These are phyloP conservation scores for Euphorbia peplus DNA, from an alignment of 345 rosid genomes.

Conservation along the genomic window DNA sequence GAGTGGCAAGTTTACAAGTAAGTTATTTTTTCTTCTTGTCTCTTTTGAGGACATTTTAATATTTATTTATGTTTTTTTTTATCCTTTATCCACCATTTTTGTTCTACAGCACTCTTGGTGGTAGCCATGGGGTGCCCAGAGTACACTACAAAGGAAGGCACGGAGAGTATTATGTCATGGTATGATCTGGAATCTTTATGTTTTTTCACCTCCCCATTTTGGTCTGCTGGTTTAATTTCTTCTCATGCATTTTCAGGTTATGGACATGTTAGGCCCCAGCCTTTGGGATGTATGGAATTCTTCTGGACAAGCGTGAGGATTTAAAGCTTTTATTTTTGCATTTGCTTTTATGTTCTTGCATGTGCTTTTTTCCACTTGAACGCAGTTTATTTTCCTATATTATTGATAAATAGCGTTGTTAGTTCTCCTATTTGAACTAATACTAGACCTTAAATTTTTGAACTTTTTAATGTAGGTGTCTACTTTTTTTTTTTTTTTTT, in stretches of 20 bases:
- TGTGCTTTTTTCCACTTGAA: neutral
- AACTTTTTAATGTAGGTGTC: neutral
- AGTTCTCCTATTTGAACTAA: neutral
- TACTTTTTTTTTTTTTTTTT: neutral
- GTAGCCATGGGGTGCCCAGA: constrained; percentile 35
- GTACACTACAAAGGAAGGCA: constrained; percentile 36
- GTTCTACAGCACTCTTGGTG: constrained; percentile 80
- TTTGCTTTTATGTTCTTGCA: neutral
- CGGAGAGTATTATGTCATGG: constrained; percentile 35
- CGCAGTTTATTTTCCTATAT: neutral
- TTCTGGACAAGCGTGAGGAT: constrained; percentile 30
- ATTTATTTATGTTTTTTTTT: constrained; percentile 3
- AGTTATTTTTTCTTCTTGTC: constrained; percentile 17
- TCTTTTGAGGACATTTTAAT: constrained; percentile 6
- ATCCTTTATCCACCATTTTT: constrained; percentile 2
- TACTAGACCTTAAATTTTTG: neutral
- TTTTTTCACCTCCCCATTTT: constrained; percentile 12
- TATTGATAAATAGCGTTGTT: neutral
- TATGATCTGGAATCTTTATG: constrained; percentile 18
- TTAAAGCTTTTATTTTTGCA: neutral
- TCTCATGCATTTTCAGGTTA: constrained; percentile 22
- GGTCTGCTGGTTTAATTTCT: constrained; percentile 20
- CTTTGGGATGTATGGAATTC: constrained; percentile 41
- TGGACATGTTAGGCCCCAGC: constrained; percentile 38
- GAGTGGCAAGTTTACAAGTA: constrained; percentile 38